Base-by-base conservation (phyloP, 2,329 filamentous ascomycete genomes). In the Cryphonectria japonica region DNA sequence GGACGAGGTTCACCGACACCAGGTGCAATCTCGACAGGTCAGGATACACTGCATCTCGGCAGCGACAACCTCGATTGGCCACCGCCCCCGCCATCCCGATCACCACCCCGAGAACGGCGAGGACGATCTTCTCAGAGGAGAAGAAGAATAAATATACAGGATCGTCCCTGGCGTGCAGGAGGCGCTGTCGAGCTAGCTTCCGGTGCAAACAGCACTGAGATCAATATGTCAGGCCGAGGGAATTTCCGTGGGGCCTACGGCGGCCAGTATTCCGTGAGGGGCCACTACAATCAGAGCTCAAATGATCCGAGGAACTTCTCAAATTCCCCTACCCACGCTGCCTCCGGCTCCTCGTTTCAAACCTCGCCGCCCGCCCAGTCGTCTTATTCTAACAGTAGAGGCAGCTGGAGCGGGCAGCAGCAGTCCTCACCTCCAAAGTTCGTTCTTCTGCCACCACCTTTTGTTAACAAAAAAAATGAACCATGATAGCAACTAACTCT, bases 181-280 rank as follows among this genome's bases (percentile, higher is more conserved):
- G 79, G 80, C 19, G 75, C 76, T 32, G 77, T 77, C 26, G 78
- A 80, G 67, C 77, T 81, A 63, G 80, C 81, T 61, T 84, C 85
- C 26, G 84, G 84, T 26, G 82, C 84, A 14, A 85, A 86, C 16
- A 86, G 85, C 66, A 79, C 85, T 54, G 85, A 88, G 75, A 84
- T 86, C 70, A 85, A 85, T 43, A 85, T 87, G 83, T 79, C 80
- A 26, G 81, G 82, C 19, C 80, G 85, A 60, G 81, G 82, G 41
- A 79, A 80, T 54, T 82, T 81, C 69, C 82, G 84, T 68, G 81
- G 82, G 69, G 80, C 81, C n/a, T 82, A 83, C 70, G 80, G 81
- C 66, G 73, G 75, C 52, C 77, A 78, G 65, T 83, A 83, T 73
- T 74, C 80, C 26, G 76, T 79, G 46, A 82, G 80, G 70, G 75